Evolutionary conservation across 352 stramenopile species (phyloP), one percentile per base, ranked within the genome.

Genomic region (Globisporangium nagaii): DNA sequence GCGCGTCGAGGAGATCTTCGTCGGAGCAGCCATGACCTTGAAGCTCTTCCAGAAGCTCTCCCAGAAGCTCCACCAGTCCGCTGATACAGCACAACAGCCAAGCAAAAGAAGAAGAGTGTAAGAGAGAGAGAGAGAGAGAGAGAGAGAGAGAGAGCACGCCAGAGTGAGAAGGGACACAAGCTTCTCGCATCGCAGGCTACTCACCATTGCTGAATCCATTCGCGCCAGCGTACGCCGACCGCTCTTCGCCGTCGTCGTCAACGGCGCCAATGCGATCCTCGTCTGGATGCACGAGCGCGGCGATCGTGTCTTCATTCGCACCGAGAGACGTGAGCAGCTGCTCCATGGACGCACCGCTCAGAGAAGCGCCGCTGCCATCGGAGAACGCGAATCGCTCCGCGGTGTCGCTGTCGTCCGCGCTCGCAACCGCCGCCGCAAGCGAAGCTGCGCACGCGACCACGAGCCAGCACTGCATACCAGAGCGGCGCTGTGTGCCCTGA

Each of bases 51-150:
- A 35, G 11, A 50, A 5, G 15, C n/a, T 17, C n/a, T 43, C 13
- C 37, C 43, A 50, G n/a, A 50, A 50, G 6, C 5, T 50, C 43
- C 43, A 37, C 43, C 43, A 50, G 27, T 37, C 27, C n/a, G 27
- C 43, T 50, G n/a, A 50, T n/a, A 13, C 7, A 43, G 11, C 40
- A 46, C 25, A 12, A 50, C 11, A 27, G 11, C 8, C n/a, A n/a
- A n/a, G n/a, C n/a, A n/a, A 9, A 3, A 35, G 9, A 6, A n/a
- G 0, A 10, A 24, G 3, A 19, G 15, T n/a, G n/a, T 36, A 25
- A 50, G n/a, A 25, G 37, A 27, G 4, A 43, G n/a, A 7, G 22
- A 5, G 22, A 15, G 6, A 4, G 42, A 34, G 15, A 4, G 17
- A 2, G 27, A 22, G 27, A 37, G n/a, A 25, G 37, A 27, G 4